Evolutionary conservation across 805 yeast genomes (phyloP).

Genomic region (Candida arabinofermentans): DNA sequence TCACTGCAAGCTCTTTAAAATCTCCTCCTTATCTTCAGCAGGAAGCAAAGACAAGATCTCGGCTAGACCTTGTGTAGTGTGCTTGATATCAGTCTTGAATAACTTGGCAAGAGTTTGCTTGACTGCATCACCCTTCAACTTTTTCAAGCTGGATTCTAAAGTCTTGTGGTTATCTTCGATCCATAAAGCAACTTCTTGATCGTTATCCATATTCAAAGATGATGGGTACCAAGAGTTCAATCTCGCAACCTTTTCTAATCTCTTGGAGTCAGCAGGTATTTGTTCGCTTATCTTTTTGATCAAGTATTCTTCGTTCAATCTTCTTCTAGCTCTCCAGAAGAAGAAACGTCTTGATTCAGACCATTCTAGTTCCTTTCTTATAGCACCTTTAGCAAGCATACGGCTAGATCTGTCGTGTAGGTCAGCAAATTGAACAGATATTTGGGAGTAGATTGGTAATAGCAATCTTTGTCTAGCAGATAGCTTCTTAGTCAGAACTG

Average conservation of each 20-base stretch:
- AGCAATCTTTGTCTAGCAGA: conserved; percentile 74
- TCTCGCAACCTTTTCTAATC: conserved; percentile 82
- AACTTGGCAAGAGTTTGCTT: conserved; percentile 61
- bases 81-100: conserved; percentile 49
- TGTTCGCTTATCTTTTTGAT: conserved; percentile 68
- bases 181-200: conserved; percentile 77
- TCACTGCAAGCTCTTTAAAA: conserved; percentile 29
- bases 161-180: conserved; percentile 72
- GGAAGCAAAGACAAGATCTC: conserved; percentile 51
- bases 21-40: conserved; percentile 49
- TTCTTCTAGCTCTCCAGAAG: conserved; percentile 98
- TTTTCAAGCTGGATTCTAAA: conserved; percentile 57
- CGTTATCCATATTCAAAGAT: conserved; percentile 64
- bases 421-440: conserved; percentile 95
- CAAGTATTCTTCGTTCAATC: conserved; percentile 88
- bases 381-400: conserved; percentile 92
- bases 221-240: conserved; percentile 83
- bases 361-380: conserved; percentile 85
- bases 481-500: conserved; percentile 60
- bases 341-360: conserved; percentile 85
- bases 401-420: conserved; percentile 97
- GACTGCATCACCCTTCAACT: conserved; percentile 61
- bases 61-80: conserved; percentile 50
- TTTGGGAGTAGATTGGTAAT: conserved; percentile 86
- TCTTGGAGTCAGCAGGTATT: conserved; percentile 42